phyloP scores from a whole-genome alignment of 129 eudicot species.

The Kitagawia praeruptora region DNA sequence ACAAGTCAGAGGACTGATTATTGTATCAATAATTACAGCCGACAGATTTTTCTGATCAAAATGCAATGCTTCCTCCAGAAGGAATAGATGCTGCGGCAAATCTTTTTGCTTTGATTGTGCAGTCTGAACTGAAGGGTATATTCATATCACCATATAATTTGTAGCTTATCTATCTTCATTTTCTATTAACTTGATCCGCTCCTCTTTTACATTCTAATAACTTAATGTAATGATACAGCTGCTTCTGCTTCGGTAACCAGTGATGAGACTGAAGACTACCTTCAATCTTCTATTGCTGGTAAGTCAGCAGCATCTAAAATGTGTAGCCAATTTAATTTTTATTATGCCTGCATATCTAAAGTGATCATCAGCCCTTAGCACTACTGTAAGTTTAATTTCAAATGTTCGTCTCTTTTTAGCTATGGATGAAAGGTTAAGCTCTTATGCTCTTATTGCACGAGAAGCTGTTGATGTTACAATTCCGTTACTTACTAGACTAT shows the following conservation, averaged over 20 bases:
- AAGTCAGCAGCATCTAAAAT: not conserved
- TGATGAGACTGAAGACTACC: slow-evolving; percentile 66
- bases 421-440: slow-evolving; percentile 94
- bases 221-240: slow-evolving; percentile 37
- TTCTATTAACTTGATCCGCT: not conserved
- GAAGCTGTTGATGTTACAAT: slow-evolving; percentile 62
- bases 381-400: slow-evolving; percentile 10
- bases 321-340: slow-evolving; percentile 1
- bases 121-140: slow-evolving; percentile 83
- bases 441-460: slow-evolving; percentile 92
- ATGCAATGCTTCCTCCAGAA: slow-evolving; percentile 61
- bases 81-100: slow-evolving; percentile 70
- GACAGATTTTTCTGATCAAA: slow-evolving; percentile 34
- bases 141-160: not conserved
- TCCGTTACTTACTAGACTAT: slow-evolving; percentile 64
- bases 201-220: slow-evolving; percentile 7
- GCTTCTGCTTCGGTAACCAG: slow-evolving; percentile 64
- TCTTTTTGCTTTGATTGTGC: slow-evolving; percentile 75
- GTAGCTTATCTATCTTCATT: not conserved
- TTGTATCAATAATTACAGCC: slow-evolving; percentile 36
- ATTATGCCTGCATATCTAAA: not conserved
- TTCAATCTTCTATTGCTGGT: slow-evolving; percentile 84
- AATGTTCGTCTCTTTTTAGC: slow-evolving; percentile 38
- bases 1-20: not conserved
- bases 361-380: slow-evolving; percentile 10